Evolutionary conservation across 306 rosid genomes (phyloP), one percentile per base, ranked within the genome.

Genomic region (Carpinus viminea): DNA sequence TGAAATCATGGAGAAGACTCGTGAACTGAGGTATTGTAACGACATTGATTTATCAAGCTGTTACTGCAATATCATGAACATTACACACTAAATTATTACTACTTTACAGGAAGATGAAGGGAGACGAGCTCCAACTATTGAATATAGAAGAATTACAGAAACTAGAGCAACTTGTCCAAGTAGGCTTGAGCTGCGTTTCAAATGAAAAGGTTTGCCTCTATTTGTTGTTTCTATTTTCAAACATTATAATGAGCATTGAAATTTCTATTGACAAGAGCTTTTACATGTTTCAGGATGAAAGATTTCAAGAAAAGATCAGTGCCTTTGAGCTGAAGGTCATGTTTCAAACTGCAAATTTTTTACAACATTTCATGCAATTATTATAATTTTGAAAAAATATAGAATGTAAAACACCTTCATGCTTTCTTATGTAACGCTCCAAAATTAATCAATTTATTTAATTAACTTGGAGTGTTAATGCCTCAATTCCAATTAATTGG

Each of bases 41-140:
- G 16, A 3, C 6, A 43, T 24, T 6, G 60, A 17, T 45, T 45
- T 77, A n/a, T 56, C 15, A 56, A 56, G 28, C 20, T 20, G 62
- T 20, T 56, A 20, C 24, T n/a, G 4, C n/a, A 56, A n/a, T 17
- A 26, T 1, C 61, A 55, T 55, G 26, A 26, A 55, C 12, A 56
- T 56, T 2, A 11, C 31, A 20, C 62, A 7, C 4, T 9, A 7
- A 20, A 56, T 56, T 56, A 11, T 56, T 56, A 56, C 31, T n/a
- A 56, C 28, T 28, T 64, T 56, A 56, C 72, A 84, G 87, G 70
- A 50, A 60, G 38, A 56, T 84, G 68, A 80, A 28, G 54, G 87
- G 87, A 56, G 87, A 84, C 18, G 84, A 84, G n/a, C 82, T 84
- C 61, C 77, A 73, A 64, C 76, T 56, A 38, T 46, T 84, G 21